These are phyloP conservation scores for Dioscorea alata DNA, from an alignment of 106 monocot species.

Conservation along the genomic window DNA sequence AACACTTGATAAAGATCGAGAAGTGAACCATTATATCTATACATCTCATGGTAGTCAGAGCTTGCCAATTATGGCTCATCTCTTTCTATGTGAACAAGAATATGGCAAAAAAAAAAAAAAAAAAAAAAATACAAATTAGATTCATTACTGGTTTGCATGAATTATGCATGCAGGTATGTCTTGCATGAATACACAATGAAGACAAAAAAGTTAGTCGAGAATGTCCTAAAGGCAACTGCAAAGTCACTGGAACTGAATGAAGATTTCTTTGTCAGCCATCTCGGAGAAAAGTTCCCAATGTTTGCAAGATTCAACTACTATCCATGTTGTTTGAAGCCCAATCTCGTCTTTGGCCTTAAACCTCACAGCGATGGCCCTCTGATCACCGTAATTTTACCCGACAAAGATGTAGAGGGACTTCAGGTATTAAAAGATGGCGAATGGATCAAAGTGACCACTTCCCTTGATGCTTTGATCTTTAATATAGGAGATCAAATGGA, in stretches of 20 bases:
- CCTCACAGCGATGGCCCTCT: conserved; percentile 45
- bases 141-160: neutral
- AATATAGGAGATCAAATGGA: conserved; percentile 53
- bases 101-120: neutral
- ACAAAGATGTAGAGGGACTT: conserved; percentile 43
- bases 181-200: conserved; percentile 30
- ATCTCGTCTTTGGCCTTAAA: conserved; percentile 45
- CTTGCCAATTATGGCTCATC: no score
- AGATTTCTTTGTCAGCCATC: conserved; percentile 30
- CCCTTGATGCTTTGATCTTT: conserved; percentile 37
- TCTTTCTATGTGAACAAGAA: no score
- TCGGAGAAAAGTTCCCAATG: conserved; percentile 19
- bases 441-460: conserved; percentile 33
- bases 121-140: neutral
- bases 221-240: conserved; percentile 21
- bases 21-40: no score
- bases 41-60: no score
- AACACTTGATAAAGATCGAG: no score
- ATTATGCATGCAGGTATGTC: conserved; percentile 24
- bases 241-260: conserved; percentile 32
- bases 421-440: conserved; percentile 40
- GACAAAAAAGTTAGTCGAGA: conserved; percentile 17
- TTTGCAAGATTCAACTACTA: conserved; percentile 52
- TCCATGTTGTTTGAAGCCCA: conserved; percentile 33
- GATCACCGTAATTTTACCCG: conserved; percentile 30